Conservation (phyloP, 176 grass and related monocot genomes). For the Musa beccarii region DNA sequence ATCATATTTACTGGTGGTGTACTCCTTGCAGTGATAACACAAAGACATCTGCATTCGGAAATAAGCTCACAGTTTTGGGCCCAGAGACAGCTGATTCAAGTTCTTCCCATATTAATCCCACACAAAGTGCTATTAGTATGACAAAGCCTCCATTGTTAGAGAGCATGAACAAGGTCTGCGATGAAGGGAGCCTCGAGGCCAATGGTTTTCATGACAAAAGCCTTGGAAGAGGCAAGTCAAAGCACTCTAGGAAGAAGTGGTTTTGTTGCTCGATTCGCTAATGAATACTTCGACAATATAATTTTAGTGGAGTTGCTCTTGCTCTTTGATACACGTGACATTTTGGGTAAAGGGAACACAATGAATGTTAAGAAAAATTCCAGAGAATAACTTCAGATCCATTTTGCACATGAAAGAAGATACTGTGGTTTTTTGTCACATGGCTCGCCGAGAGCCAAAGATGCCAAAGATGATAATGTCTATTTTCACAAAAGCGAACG, state of each 20-base stretch:
- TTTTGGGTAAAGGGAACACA: background rate
- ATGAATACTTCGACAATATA: background rate
- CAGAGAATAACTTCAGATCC: too few species aligned
- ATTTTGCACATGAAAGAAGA: too few species aligned
- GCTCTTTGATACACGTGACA: background rate
- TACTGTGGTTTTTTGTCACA: too few species aligned
- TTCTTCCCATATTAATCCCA: background rate
- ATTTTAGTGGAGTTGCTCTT: background rate
- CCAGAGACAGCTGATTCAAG: background rate
- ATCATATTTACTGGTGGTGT: background rate
- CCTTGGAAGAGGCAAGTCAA: background rate
- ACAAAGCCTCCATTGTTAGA: slow-evolving; percentile 13
- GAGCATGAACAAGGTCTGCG: slow-evolving; percentile 26
- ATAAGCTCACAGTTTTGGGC: background rate
- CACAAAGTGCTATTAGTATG: background rate
- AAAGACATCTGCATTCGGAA: background rate
- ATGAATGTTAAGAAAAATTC: background rate
- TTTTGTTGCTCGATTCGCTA: slow-evolving; percentile 17
- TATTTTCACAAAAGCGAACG: too few species aligned
- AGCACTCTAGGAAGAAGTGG: slow-evolving; percentile 18
- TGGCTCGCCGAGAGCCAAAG: too few species aligned
- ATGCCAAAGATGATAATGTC: too few species aligned
- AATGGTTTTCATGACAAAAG: slow-evolving; percentile 22
- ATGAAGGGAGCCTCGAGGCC: slow-evolving; percentile 25
- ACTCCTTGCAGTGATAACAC: background rate